A percentile compares a stretch with the other conserved stretches of the same genome.
Conservation (phyloP, 2,329 filamentous ascomycete genomes). For the Xylariaceae sp. region DNA sequence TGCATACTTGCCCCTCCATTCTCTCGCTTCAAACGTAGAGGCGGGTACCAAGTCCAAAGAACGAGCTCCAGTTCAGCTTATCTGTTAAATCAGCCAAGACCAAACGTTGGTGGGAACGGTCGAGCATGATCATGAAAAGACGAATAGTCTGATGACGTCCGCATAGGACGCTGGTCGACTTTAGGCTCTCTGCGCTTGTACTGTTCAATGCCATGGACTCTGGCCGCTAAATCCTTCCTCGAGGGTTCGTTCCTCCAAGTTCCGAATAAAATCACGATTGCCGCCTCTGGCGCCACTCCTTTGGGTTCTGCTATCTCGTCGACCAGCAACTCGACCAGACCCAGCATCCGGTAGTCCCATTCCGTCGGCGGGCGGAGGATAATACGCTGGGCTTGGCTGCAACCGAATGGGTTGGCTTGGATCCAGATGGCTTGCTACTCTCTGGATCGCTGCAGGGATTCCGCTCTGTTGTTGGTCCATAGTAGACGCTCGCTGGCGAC, state of each 20-base stretch:
- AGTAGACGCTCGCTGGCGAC: slow-evolving; percentile 85
- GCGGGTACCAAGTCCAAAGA: not conserved
- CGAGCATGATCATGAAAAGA: slow-evolving; percentile 12
- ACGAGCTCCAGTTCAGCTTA: not conserved
- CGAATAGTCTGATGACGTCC: slow-evolving; percentile 6
- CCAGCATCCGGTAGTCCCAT: slow-evolving; percentile 60
- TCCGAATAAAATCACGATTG: slow-evolving; percentile 88
- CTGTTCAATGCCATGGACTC: slow-evolving; percentile 61
- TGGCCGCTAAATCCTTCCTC: slow-evolving; percentile 75
- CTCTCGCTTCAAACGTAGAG: slow-evolving; percentile 2
- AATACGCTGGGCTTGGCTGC: slow-evolving; percentile 95
- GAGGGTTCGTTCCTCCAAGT: slow-evolving; percentile 85
- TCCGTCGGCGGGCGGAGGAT: slow-evolving; percentile 84
- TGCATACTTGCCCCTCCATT: slow-evolving; percentile 5
- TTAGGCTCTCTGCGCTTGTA: slow-evolving; percentile 6
- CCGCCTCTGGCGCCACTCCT: slow-evolving; percentile 49
- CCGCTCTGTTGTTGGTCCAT: slow-evolving; percentile 94
- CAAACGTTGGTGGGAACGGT: slow-evolving; percentile 3
- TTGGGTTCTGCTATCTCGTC: slow-evolving; percentile 69
- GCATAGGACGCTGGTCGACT: slow-evolving; percentile 7
- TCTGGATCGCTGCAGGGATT: slow-evolving; percentile 86
- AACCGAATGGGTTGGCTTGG: slow-evolving; percentile 89
- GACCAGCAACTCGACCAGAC: slow-evolving; percentile 51
- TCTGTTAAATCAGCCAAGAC: not conserved
- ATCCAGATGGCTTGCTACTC: slow-evolving; percentile 92